Conservation (phyloP, 169 alveolate species). For the Plasmodium blacklocki region DNA sequence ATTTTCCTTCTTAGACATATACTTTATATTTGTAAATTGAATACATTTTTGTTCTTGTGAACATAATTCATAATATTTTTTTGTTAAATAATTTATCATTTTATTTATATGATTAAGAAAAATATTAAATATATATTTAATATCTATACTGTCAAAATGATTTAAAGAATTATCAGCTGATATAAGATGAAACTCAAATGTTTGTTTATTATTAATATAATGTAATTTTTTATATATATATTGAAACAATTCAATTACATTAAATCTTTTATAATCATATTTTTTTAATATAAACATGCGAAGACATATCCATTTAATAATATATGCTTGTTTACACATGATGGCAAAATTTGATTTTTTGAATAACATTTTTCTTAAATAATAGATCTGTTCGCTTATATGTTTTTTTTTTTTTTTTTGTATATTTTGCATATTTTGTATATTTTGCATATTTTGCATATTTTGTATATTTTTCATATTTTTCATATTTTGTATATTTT, state of each 20-base stretch:
- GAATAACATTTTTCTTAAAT: conserved; percentile 11
- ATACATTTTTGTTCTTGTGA: neutral
- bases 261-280: conserved; percentile 22
- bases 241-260: conserved; percentile 5
- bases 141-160: conserved; percentile 1
- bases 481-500: no score
- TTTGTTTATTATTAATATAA: conserved; percentile 4
- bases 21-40: neutral
- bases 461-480: no score
- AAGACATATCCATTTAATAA: conserved; percentile 44
- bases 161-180: conserved; percentile 1
- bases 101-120: conserved; percentile 9
- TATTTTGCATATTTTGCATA: no score
- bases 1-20: neutral
- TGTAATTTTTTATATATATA: conserved; percentile 42
- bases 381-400: neutral
- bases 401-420: conserved; percentile 12
- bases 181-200: conserved; percentile 10
- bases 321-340: conserved; percentile 53
- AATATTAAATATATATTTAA: conserved; percentile 12
- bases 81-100: neutral
- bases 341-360: conserved; percentile 14
- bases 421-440: no score
- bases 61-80: neutral
- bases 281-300: conserved; percentile 42